phyloP scores from a whole-genome alignment of 2,329 filamentous ascomycete species.

The Cadophora gregata region DNA sequence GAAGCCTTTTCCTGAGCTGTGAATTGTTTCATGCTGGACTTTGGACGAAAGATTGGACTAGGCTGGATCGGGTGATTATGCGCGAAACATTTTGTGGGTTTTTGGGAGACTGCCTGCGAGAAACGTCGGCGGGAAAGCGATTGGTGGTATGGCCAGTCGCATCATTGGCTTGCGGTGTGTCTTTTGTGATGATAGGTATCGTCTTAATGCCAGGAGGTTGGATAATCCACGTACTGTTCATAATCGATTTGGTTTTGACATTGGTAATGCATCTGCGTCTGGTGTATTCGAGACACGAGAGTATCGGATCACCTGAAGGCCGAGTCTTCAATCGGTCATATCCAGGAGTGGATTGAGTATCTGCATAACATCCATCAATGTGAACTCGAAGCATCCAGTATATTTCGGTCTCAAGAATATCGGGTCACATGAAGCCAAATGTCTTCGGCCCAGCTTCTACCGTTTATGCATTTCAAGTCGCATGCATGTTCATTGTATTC shows the following conservation, averaged over 20 bases:
- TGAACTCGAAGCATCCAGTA: background rate
- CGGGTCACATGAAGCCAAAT: background rate
- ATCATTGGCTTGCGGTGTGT: background rate
- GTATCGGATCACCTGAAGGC: background rate
- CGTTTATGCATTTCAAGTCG: background rate
- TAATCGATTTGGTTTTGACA: background rate
- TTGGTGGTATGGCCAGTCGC: background rate
- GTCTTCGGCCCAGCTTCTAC: background rate
- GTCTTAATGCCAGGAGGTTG: background rate
- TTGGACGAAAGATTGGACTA: conserved; percentile 9
- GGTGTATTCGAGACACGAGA: background rate
- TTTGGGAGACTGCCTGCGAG: background rate
- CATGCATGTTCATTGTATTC: conserved; percentile 28
- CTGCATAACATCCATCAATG: background rate
- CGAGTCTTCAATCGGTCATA: background rate
- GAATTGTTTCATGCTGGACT: conserved; percentile 6
- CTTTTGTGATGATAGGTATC: no score
- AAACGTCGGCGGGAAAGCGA: background rate
- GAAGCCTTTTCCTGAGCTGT: conserved; percentile 9
- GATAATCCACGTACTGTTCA: background rate
- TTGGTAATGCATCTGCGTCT: background rate
- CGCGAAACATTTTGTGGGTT: conserved; percentile 1
- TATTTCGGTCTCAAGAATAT: background rate
- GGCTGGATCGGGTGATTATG: conserved; percentile 28
- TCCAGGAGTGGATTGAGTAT: background rate